Percentiles rank a stretch among this genome's conserved stretches.
These are phyloP conservation scores for Licmophora abbreviata DNA, from an alignment of 108 stramenopile genomes.

Conservation along the genomic window DNA sequence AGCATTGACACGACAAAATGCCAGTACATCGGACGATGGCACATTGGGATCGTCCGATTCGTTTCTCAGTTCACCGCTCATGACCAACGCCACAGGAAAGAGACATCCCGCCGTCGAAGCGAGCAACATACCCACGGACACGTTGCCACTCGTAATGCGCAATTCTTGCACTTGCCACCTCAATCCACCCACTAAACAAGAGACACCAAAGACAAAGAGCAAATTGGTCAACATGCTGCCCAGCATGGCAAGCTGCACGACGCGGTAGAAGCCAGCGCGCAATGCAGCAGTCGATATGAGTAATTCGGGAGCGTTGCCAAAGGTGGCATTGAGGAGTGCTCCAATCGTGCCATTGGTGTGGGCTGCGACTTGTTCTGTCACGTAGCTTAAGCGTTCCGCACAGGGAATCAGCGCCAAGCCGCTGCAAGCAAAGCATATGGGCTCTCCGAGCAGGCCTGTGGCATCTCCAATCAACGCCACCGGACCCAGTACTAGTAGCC, in stretches of 20 bases:
- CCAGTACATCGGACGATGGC: constrained; percentile 43
- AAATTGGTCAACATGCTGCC: constrained; percentile 85
- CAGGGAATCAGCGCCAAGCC: constrained; percentile 78
- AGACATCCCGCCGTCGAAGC: constrained; percentile 58
- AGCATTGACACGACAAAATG: constrained; percentile 77
- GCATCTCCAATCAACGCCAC: constrained; percentile 79
- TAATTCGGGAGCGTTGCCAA: constrained; percentile 91
- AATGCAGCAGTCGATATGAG: constrained; percentile 84
- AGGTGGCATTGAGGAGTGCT: constrained; percentile 90
- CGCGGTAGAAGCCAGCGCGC: constrained; percentile 72
- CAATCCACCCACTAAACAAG: constrained; percentile 79
- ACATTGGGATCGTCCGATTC: constrained; percentile 1
- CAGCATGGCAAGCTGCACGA: constrained; percentile 86
- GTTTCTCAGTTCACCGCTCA: constrained; percentile 47
- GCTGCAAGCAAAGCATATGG: constrained; percentile 65
- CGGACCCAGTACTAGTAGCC: constrained; percentile 82
- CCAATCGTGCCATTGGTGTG: constrained; percentile 92
- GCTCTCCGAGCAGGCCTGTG: constrained; percentile 69
- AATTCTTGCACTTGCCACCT: constrained; percentile 83
- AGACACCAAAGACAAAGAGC: constrained; percentile 83
- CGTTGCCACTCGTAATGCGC: constrained; percentile 66
- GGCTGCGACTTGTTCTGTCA: constrained; percentile 88
- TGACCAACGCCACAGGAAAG: constrained; percentile 64
- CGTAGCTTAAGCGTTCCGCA: constrained; percentile 80
- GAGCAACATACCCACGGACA: constrained; percentile 68